These are phyloP conservation scores for Speleostelium caveatum DNA, from an alignment of 78 protist genomes.

Conservation along the genomic window DNA sequence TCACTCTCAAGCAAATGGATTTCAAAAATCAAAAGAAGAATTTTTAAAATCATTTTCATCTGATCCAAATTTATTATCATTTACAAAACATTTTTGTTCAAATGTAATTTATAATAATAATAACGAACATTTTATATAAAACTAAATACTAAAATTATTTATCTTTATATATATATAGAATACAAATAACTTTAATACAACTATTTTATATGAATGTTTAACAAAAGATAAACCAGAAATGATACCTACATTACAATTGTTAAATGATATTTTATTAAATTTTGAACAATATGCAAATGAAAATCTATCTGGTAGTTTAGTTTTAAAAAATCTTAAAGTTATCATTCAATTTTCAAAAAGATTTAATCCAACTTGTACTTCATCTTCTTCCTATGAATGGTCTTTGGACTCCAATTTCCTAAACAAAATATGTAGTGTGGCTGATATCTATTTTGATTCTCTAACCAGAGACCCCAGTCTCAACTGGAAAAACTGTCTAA, in stretches of 20 bases:
- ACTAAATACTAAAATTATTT: too few species aligned
- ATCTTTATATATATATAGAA: too few species aligned
- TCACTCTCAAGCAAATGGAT: neutral
- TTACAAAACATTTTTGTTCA: constrained; percentile 72
- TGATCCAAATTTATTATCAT: constrained; percentile 55
- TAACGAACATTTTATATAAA: too few species aligned
- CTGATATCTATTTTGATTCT: too few species aligned
- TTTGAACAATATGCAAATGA: constrained; percentile 4
- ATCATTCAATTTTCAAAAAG: constrained; percentile 3
- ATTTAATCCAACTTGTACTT: too few species aligned
- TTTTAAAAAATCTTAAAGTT: constrained; percentile 7
- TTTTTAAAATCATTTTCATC: constrained; percentile 62
- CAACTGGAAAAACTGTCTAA: too few species aligned
- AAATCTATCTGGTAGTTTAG: neutral
- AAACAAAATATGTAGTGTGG: too few species aligned
- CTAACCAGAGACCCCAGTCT: too few species aligned
- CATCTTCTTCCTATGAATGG: too few species aligned
- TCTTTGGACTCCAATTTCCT: too few species aligned
- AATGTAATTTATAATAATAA: neutral
- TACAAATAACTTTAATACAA: constrained; percentile 46
- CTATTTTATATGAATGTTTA: constrained; percentile 59
- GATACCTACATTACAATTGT: constrained; percentile 14
- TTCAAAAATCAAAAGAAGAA: constrained; percentile 34
- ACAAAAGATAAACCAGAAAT: constrained; percentile 71
- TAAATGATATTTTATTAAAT: neutral